Conservation (phyloP, 768 basidiomycete species). For the Neoboletus magnificus region DNA sequence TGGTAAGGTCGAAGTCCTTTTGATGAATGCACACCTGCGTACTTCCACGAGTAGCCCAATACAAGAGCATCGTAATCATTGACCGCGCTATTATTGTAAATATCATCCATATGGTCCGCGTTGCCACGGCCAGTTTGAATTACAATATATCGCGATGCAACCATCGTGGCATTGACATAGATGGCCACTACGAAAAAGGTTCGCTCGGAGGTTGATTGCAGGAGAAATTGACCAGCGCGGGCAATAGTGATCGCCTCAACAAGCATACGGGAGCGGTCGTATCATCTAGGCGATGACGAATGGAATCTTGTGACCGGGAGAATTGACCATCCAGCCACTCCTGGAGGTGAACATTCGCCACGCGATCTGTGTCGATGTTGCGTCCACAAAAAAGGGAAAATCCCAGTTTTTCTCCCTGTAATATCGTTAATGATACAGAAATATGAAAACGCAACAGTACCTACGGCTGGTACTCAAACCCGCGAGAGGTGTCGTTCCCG, state of each 20-base stretch:
- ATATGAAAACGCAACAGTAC: neutral
- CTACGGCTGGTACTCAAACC: neutral
- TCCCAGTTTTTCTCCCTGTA: slow-evolving; percentile 6
- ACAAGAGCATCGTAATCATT: neutral
- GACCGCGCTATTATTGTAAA: neutral
- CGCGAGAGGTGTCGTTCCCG: neutral
- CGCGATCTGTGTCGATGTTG: fast-evolving
- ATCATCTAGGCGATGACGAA: slow-evolving; percentile 13
- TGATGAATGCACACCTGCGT: slow-evolving; percentile 3
- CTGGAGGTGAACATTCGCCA: slow-evolving; percentile 2
- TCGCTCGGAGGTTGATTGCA: neutral
- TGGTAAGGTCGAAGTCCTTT: neutral
- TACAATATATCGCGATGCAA: no score
- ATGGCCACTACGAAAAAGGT: slow-evolving; percentile 17
- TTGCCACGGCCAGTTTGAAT: neutral
- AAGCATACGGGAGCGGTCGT: slow-evolving; percentile 6
- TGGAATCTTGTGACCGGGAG: neutral
- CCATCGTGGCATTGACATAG: no score
- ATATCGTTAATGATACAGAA: neutral
- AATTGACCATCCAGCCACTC: slow-evolving; percentile 5
- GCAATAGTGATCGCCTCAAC: slow-evolving; percentile 8
- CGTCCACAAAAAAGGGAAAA: slow-evolving; percentile 11
- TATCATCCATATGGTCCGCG: neutral
- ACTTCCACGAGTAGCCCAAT: neutral
- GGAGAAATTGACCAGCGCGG: neutral